Evolutionary conservation across 164 flowering plant species (phyloP).

Genomic region (Magnolia officinalis): DNA sequence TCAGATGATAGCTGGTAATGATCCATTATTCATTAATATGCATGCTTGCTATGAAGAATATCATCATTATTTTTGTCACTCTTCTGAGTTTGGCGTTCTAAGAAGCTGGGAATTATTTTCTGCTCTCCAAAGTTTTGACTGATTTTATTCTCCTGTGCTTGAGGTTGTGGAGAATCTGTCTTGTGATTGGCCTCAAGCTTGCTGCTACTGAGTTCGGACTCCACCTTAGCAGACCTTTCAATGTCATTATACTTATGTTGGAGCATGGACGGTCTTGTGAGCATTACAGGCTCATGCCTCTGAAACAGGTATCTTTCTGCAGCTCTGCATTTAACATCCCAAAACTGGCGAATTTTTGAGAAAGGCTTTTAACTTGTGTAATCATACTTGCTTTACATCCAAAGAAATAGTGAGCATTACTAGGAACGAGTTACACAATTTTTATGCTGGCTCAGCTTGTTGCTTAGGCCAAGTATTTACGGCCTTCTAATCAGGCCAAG

Average conservation of each 20-base stretch:
- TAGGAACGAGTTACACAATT: no score
- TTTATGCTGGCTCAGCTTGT: not conserved
- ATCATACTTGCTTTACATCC: no score
- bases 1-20: slow-evolving; percentile 39
- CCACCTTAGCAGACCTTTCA: slow-evolving; percentile 49
- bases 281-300: slow-evolving; percentile 57
- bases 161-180: slow-evolving; percentile 41
- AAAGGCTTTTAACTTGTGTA: no score
- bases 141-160: slow-evolving; percentile 12
- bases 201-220: slow-evolving; percentile 41
- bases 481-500: not conserved
- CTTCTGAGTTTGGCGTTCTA: not conserved
- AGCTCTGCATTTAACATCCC: not conserved
- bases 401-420: no score
- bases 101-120: not conserved
- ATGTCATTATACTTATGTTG: slow-evolving; percentile 44
- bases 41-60: slow-evolving; percentile 4
- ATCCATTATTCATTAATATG: not conserved
- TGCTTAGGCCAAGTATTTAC: not conserved
- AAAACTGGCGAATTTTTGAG: not conserved
- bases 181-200: slow-evolving; percentile 39
- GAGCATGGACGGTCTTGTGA: slow-evolving; percentile 55
- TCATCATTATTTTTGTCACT: not conserved
- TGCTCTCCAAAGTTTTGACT: not conserved
- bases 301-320: slow-evolving; percentile 39